Conservation (phyloP, 768 basidiomycete species). For the Boletus eberwhitei region DNA sequence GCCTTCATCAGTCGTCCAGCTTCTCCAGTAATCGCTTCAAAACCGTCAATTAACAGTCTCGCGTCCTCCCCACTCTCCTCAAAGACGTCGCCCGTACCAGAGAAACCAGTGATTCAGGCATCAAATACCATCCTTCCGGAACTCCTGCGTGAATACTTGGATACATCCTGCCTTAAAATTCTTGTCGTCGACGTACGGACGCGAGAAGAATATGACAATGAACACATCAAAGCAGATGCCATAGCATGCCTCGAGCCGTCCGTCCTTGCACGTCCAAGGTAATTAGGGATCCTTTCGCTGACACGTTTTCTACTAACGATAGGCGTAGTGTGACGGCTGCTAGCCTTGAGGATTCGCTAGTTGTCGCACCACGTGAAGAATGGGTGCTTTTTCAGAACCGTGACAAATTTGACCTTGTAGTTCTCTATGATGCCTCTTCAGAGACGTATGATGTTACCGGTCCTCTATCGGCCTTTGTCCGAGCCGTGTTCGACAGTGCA, state of each 20-base stretch:
- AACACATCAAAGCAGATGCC: constrained; percentile 64
- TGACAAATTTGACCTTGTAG: constrained; percentile 85
- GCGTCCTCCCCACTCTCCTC: constrained; percentile 32
- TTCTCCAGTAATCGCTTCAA: constrained; percentile 49
- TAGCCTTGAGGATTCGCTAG: constrained; percentile 70
- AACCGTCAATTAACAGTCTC: constrained; percentile 41
- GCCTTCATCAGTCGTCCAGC: constrained; percentile 60
- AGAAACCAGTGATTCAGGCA: constrained; percentile 51
- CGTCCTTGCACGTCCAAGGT: constrained; percentile 68
- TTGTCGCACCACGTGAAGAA: constrained; percentile 68
- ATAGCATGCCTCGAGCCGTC: constrained; percentile 85
- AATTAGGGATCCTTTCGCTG: constrained; percentile 24
- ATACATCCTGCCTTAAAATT: constrained; percentile 48
- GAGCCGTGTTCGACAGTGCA: constrained; percentile 69
- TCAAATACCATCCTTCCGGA: constrained; percentile 59
- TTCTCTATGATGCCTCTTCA: constrained; percentile 74
- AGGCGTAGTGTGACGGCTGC: constrained; percentile 56
- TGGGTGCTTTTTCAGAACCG: constrained; percentile 75
- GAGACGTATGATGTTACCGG: constrained; percentile 48
- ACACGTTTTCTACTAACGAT: constrained; percentile 7
- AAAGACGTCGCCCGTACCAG: constrained; percentile 26
- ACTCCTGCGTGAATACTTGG: constrained; percentile 56
- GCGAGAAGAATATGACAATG: constrained; percentile 70
- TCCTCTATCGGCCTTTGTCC: constrained; percentile 57
- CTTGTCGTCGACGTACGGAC: constrained; percentile 83